Percentiles rank a stretch among this genome's conserved stretches.
These are phyloP conservation scores for Metschnikowia colocasiae DNA, from an alignment of 805 yeast species.

Conservation along the genomic window DNA sequence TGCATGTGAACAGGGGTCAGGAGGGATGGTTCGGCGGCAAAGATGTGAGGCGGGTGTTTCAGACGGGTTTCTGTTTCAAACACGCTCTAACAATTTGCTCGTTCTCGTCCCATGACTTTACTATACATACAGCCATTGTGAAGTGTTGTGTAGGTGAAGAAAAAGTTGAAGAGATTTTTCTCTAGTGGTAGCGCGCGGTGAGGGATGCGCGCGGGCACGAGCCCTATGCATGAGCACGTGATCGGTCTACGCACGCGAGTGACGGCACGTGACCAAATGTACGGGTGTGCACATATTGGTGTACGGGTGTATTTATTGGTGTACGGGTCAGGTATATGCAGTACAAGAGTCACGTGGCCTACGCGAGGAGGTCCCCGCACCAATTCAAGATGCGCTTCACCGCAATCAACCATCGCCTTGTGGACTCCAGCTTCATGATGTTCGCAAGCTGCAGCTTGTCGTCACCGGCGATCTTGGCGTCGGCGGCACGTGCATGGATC, in stretches of 20 bases:
- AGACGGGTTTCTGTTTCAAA: too few species aligned
- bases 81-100: too few species aligned
- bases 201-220: constrained; percentile 11
- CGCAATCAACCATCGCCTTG: constrained; percentile 73
- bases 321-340: too few species aligned
- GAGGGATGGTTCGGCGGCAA: too few species aligned
- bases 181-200: constrained; percentile 1
- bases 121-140: constrained; percentile 23
- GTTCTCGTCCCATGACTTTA: too few species aligned
- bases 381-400: constrained; percentile 63
- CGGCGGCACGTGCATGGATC: constrained; percentile 71
- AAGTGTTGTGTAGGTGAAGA: constrained; percentile 11
- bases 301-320: neutral
- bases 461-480: constrained; percentile 52
- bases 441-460: constrained; percentile 48
- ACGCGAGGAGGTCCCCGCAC: constrained; percentile 12
- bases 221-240: constrained; percentile 12
- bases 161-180: constrained; percentile 6
- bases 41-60: too few species aligned
- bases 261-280: neutral
- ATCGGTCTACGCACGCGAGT: too few species aligned
- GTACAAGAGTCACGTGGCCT: too few species aligned
- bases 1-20: too few species aligned
- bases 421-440: constrained; percentile 73
- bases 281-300: constrained; percentile 1